These are phyloP conservation scores for Corylus avellana DNA, from an alignment of 306 rosid species.

Conservation along the genomic window DNA sequence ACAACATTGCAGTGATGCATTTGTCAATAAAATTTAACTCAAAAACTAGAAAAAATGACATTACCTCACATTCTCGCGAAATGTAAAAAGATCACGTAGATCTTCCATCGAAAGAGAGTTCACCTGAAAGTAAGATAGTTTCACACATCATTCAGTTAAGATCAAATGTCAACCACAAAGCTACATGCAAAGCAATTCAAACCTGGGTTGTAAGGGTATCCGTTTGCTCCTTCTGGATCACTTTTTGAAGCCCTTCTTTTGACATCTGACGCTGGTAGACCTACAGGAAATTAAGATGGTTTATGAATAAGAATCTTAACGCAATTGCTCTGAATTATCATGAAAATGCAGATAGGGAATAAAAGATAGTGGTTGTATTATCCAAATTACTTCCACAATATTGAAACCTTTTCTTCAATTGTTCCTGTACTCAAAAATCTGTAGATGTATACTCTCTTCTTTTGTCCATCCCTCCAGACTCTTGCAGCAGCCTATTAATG, in stretches of 20 bases:
- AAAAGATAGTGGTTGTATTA: conserved; percentile 14
- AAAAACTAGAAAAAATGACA: conserved; percentile 17
- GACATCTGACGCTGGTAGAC: conserved; percentile 99
- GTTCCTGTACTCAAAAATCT: conserved; percentile 93
- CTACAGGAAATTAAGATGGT: conserved; percentile 37
- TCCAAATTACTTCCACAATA: conserved; percentile 24
- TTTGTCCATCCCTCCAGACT: conserved; percentile 99
- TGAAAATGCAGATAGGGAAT: conserved; percentile 23
- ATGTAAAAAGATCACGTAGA: conserved; percentile 87
- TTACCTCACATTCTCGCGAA: conserved; percentile 76
- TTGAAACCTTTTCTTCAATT: conserved; percentile 88
- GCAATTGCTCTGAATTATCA: conserved; percentile 10
- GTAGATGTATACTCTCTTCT: conserved; percentile 91
- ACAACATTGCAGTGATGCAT: background rate
- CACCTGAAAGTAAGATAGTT: conserved; percentile 48
- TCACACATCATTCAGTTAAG: conserved; percentile 26
- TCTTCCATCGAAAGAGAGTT: conserved; percentile 81
- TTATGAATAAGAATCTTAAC: conserved; percentile 14
- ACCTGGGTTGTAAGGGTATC: conserved; percentile 65
- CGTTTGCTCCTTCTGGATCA: conserved; percentile 81
- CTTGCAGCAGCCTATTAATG: conserved; percentile 91
- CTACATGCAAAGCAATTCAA: conserved; percentile 23
- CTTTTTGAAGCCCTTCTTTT: conserved; percentile 98
- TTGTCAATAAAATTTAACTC: conserved; percentile 7
- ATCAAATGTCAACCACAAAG: conserved; percentile 23